These are phyloP conservation scores for Paramecium tetraurelia DNA, from an alignment of 73 alveolate species.

Conservation along the genomic window DNA sequence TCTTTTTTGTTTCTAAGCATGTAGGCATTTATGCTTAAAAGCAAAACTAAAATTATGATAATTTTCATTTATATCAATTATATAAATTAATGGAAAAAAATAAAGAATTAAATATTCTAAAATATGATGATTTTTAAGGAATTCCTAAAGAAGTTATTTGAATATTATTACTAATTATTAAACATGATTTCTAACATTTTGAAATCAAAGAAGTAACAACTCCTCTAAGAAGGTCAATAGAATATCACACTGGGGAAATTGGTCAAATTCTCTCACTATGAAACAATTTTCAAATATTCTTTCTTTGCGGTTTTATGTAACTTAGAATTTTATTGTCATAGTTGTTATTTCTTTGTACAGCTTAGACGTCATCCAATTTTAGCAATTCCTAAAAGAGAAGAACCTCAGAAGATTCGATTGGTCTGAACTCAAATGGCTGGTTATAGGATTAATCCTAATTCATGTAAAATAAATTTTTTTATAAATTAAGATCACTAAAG, in stretches of 20 bases:
- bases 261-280: slow-evolving; percentile 43
- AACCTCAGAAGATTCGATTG: not conserved
- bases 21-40: not conserved
- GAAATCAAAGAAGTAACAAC: not conserved
- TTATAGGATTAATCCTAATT: not conserved
- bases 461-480: not conserved
- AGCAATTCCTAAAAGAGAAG: not conserved
- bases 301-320: slow-evolving; percentile 36
- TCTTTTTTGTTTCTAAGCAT: slow-evolving; percentile 1
- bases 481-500: not conserved
- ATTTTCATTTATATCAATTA: not conserved
- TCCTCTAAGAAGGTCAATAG: not conserved
- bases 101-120: not conserved
- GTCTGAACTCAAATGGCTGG: slow-evolving; percentile 14
- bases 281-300: slow-evolving; percentile 29
- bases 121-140: not conserved
- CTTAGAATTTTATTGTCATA: not conserved
- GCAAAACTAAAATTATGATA: not conserved
- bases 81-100: not conserved
- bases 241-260: not conserved
- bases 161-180: not conserved
- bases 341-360: not conserved
- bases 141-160: not conserved
- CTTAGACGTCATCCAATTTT: not conserved
- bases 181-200: not conserved